These are phyloP conservation scores for Aureobasidium subglaciale DNA, from an alignment of 2,329 filamentous ascomycete genomes.

Conservation along the genomic window DNA sequence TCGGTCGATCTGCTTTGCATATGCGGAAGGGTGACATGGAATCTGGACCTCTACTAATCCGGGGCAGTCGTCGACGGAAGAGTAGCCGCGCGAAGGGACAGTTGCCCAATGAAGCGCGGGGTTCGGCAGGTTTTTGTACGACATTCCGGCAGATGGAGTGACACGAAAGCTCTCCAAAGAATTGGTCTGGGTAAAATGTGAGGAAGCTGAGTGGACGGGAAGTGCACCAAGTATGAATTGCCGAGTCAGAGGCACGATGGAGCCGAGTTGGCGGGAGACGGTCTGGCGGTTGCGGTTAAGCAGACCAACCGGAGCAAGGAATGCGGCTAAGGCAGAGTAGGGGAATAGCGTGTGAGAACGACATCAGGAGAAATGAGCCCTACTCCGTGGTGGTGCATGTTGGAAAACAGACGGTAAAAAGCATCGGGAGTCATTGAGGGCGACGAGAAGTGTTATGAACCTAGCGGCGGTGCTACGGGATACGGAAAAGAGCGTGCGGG, in stretches of 20 bases:
- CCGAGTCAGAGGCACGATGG: conserved; percentile 3
- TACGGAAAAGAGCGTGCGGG: background rate
- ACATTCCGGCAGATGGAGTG: conserved; percentile 3
- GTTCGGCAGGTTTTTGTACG: background rate
- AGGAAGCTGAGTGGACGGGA: background rate
- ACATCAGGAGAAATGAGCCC: background rate
- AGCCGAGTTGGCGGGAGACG: conserved; percentile 5
- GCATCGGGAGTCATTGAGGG: background rate
- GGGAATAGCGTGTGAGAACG: background rate
- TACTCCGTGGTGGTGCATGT: background rate
- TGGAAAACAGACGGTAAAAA: background rate
- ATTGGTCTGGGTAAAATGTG: conserved; percentile 2
- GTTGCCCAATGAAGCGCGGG: background rate
- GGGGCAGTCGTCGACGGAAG: background rate
- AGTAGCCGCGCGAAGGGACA: background rate
- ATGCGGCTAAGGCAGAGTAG: background rate
- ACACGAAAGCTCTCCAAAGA: background rate
- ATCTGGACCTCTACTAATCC: background rate
- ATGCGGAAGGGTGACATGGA: background rate
- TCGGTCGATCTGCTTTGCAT: background rate
- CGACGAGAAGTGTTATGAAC: background rate
- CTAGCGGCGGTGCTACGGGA: background rate
- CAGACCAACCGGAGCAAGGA: conserved; percentile 11
- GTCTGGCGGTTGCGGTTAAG: conserved; percentile 10
- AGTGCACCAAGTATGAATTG: background rate